Conservation (phyloP, 805 yeast genomes). For the Monosporozyma aerobia region DNA sequence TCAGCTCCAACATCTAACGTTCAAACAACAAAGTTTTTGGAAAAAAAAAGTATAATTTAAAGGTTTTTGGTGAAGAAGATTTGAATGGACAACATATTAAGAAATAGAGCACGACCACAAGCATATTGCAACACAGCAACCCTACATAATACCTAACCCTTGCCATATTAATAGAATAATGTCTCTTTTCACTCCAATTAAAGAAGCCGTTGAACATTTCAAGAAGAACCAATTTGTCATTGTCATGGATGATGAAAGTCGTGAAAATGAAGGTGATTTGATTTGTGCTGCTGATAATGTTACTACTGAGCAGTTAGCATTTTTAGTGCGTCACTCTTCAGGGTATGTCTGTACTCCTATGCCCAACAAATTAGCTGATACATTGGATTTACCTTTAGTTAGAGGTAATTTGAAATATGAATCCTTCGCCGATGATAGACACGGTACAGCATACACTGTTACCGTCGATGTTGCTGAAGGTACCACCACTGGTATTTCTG, state of each 20-base stretch:
- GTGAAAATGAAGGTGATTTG: conserved; percentile 96
- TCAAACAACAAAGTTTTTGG: background rate
- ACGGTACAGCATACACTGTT: conserved; percentile 93
- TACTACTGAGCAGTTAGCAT: conserved; percentile 85
- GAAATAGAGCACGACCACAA: background rate
- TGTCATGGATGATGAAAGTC: conserved; percentile 91
- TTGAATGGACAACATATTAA: background rate
- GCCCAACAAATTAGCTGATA: conserved; percentile 66
- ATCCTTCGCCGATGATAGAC: conserved; percentile 58
- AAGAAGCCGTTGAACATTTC: conserved; percentile 26
- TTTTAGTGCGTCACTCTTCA: conserved; percentile 73
- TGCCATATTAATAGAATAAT: background rate
- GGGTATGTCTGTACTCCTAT: conserved; percentile 94
- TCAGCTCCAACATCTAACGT: background rate
- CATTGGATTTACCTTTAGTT: conserved; percentile 73
- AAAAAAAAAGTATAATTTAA: background rate
- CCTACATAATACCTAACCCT: background rate
- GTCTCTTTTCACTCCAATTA: conserved; percentile 19
- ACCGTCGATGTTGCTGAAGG: conserved; percentile 81
- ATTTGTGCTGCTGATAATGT: conserved; percentile 79
- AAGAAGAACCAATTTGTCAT: conserved; percentile 52
- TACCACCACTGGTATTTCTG: conserved; percentile 94
- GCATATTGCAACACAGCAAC: background rate
- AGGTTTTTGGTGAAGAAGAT: background rate
- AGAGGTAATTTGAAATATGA: conserved; percentile 23